A percentile compares a stretch with the other conserved stretches of the same genome.
Evolutionary conservation across 495 filamentous ascomycete species (phyloP).

Genomic region (Pyronema omphalodes): DNA sequence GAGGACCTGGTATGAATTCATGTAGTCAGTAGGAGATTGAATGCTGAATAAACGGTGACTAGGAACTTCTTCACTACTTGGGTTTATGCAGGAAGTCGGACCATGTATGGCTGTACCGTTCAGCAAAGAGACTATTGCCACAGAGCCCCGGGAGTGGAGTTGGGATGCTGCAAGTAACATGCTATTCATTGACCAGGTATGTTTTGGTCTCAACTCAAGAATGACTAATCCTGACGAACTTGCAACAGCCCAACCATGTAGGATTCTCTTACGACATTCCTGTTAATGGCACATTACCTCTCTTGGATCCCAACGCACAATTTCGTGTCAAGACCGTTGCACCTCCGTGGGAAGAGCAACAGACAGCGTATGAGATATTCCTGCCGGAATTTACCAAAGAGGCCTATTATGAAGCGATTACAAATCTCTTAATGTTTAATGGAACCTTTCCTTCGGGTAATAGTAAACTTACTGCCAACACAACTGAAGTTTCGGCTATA

Average conservation of each 20-base stretch:
- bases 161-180: conserved; percentile 58
- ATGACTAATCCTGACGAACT: neutral
- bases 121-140: conserved; percentile 31
- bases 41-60: conserved; percentile 11
- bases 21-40: neutral
- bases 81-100: conserved; percentile 32
- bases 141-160: conserved; percentile 11
- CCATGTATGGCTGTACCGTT: conserved; percentile 34
- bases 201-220: neutral
- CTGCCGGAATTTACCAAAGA: neutral
- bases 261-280: conserved; percentile 18
- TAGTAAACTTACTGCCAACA: conserved; percentile 38
- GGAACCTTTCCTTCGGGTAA: conserved; percentile 46
- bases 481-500: conserved; percentile 42
- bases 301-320: conserved; percentile 6
- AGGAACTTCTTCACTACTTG: conserved; percentile 42
- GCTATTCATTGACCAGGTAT: conserved; percentile 47
- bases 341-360: conserved; percentile 28
- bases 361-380: conserved; percentile 29
- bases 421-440: conserved; percentile 27
- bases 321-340: conserved; percentile 26
- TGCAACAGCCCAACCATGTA: conserved; percentile 15
- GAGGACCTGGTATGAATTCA: conserved; percentile 34
- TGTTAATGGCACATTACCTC: conserved; percentile 14
- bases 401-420: conserved; percentile 7